Evolutionary conservation across 768 basidiomycete species (phyloP), one percentile per base, ranked within the genome.

Genomic region (Leucocoprinus sp.): DNA sequence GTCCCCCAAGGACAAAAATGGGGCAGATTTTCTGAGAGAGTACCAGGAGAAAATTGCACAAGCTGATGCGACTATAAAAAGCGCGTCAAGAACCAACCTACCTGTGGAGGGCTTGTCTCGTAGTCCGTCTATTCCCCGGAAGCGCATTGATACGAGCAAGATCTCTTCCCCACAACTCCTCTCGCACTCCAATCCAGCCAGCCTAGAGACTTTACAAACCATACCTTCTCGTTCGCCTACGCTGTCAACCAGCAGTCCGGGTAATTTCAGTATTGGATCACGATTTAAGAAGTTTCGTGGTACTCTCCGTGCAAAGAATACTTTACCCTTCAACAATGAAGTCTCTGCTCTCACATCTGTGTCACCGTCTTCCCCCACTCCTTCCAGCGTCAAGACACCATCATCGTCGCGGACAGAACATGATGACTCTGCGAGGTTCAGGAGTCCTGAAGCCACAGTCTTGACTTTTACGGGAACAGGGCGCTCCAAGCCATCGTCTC

Each of bases 201-300:
- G 39, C 15, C 34, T 48, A n/a, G 46, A 48, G 14, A 80, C 77
- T 51, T 74, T 85, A 19, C 80, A 84, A 54, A 74, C 81, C 2
- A 68, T 84, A 42, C 80, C 84, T 33, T 64, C 82, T 34, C 76
- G 73, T 24, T 65, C 74, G 8, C 67, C 76, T 18, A 71, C 77
- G 1, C 62, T 65, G 46, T 58, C 72, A 22, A 74, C 71, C 43
- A 57, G 71, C 54, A 53, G 64, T 55, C 51, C 70, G 55, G 59
- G 71, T 31, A 55, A 71, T 45, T 76, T 75, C 0, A 84, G 77
- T 58, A 72, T 90, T 48, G 80, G 83, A 36, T 76, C 79, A 31
- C 78, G 85, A 18, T 78, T 91, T 68, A 82, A 77, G 61, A 80
- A 75, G 56, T 63, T 91, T 38, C 71, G 81, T 42, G 75, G 84